Base-by-base conservation (phyloP, 495 filamentous ascomycete species). In the Neurospora discreta region DNA sequence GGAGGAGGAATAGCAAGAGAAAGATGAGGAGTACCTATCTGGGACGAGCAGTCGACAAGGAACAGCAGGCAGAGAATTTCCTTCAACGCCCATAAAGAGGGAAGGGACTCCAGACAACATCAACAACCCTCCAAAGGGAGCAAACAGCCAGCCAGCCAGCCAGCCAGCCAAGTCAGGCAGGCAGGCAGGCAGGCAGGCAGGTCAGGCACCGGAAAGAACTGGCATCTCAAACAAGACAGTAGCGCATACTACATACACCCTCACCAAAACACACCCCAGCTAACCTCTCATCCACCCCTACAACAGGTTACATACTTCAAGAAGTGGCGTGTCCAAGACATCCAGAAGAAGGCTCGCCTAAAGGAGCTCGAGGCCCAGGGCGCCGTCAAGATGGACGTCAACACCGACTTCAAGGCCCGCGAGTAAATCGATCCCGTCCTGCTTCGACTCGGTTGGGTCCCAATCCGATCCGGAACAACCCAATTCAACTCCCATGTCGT, bases 271-370 rank as follows among this genome's bases (percentile, higher is more conserved):
- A 33, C 30, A 36, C 33, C 4, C 15, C 15, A 68, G 43, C 40
- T 68, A 38, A 43, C 26, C 2, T 1, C 23, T 20, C 6, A 8
- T 60, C 2, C 60, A 15, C 67, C 13, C 33, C 1, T 36, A 9
- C 52, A 71, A 41, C 76, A 98, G 95, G 93, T 98, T 71, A 92
- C 92, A 81, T 97, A 99, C 82, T 99, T 99, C 85, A 97, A 98
- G 82, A 92, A 97, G 79, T 89, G 93, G 81, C 86, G 95, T 72
- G 93, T 98, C 44, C 94, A 95, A 85, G 94, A 98, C 71, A 86
- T 90, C 77, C 91, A 97, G 72, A 92, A 93, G 78, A 90, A 92
- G 74, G 85, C 90, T 81, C 91, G 91, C 58, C 81, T 98, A 42
- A 90, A 91, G 81, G 87, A 87, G 74, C 87, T 99, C 72, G 87